Base-by-base conservation (phyloP, 352 stramenopile species). In the Pythium aristosporum region DNA sequence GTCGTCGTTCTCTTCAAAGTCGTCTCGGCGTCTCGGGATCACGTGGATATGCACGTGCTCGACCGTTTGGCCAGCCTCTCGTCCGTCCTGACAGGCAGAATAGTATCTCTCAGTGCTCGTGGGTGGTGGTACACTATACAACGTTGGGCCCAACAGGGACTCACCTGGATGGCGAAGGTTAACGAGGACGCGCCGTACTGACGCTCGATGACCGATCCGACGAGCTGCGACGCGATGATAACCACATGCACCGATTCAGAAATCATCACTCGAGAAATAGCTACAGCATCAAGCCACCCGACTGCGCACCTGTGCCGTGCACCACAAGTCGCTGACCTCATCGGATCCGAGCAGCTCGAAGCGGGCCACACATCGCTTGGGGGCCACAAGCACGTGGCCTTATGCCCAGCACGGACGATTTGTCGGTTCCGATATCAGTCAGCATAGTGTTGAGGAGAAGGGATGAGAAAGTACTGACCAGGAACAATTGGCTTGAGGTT, bases 1-100 rank as follows among this genome's bases (percentile, higher is more conserved):
- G 57, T 97, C 83, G 69, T 99, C 94, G 70, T 98, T 98, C 16
- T 65, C 52, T 59, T 77, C 61, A 44, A 98, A 97, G 74, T 98
- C 94, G 23, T 73, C 74, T 1, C 30, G 39, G 11, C 63, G 57
- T 34, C 93, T 76, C 7, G 95, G 93, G 37, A 98, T 79, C 15
- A 98, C 83, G 73, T 98, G 93, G n/a, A 98, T 90, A 67, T 98
- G 92, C 8, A 97, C 89, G 77, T 99, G 94, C 8, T 86, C 79
- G 8, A 99, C 90, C 0, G 82, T 96, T 71, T 98, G 94, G 2
- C 94, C 96, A 5, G 94, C 92, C 3, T 74, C 81, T 23, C 56
- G 61, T 30, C 96, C 96, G 72, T 98, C 96, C 78, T 91, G 11
- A 28, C 25, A 46, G 25, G 46, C 1, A 32, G 25, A 21, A 8